These are phyloP conservation scores for Flaveria brownii DNA, from an alignment of 129 eudicot species.

Conservation along the genomic window DNA sequence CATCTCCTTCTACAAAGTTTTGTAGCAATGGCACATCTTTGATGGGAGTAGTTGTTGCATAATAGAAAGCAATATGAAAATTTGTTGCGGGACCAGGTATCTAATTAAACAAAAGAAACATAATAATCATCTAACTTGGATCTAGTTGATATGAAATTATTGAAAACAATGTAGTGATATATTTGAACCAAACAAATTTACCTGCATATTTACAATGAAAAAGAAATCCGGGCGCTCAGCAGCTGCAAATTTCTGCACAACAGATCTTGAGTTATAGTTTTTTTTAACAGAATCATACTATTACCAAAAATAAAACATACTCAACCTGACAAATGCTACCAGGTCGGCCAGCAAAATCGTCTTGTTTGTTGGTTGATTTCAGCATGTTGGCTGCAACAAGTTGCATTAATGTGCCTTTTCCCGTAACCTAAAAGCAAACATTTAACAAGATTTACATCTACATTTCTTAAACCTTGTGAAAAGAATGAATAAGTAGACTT, in stretches of 20 bases:
- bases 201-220: slow-evolving; percentile 70
- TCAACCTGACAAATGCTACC: slow-evolving; percentile 75
- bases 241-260: slow-evolving; percentile 74
- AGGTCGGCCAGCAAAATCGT: slow-evolving; percentile 66
- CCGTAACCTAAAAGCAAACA: slow-evolving; percentile 38
- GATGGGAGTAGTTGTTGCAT: slow-evolving; percentile 58
- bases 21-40: slow-evolving; percentile 57
- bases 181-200: slow-evolving; percentile 18
- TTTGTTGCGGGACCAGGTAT: slow-evolving; percentile 59
- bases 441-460: background rate
- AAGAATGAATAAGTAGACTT: background rate
- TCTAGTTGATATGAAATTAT: background rate
- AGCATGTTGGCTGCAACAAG: slow-evolving; percentile 68
- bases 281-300: background rate
- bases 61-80: slow-evolving; percentile 56
- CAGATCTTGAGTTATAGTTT: background rate
- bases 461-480: background rate
- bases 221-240: slow-evolving; percentile 64
- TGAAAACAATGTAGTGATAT: background rate
- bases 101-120: slow-evolving; percentile 27
- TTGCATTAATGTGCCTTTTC: slow-evolving; percentile 62
- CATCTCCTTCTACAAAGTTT: slow-evolving; percentile 71
- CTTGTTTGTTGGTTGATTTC: slow-evolving; percentile 67
- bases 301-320: background rate
- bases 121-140: background rate